These are phyloP conservation scores for Flaveria linearis DNA, from an alignment of 129 eudicot genomes.

Conservation along the genomic window DNA sequence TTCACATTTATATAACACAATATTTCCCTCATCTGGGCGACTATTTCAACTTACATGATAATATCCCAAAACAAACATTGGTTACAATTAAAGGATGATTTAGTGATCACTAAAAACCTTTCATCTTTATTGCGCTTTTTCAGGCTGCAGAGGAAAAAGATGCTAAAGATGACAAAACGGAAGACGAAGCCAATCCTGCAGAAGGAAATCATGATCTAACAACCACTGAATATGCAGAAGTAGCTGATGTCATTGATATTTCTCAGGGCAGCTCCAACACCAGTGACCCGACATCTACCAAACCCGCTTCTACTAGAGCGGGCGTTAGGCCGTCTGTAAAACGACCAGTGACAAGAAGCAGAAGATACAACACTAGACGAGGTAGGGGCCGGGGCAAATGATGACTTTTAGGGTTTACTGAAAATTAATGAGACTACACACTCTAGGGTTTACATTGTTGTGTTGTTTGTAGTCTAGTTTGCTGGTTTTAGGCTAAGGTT, in stretches of 20 bases:
- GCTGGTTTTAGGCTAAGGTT: conserved; percentile 28
- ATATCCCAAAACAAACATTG: not conserved
- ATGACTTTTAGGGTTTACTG: not conserved
- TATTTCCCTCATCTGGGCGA: not conserved
- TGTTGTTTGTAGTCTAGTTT: conserved; percentile 27
- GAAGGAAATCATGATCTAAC: conserved; percentile 9
- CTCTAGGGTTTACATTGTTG: conserved; percentile 29
- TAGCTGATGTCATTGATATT: conserved; percentile 28
- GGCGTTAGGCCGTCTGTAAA: conserved; percentile 22
- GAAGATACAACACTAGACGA: conserved; percentile 22
- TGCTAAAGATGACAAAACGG: conserved; percentile 24
- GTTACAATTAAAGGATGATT: not conserved
- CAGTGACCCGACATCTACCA: conserved; percentile 3
- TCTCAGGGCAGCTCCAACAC: conserved; percentile 44
- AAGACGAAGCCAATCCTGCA: not conserved
- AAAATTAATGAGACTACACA: not conserved
- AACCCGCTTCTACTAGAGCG: conserved; percentile 1
- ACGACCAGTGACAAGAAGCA: conserved; percentile 27
- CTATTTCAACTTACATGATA: not conserved
- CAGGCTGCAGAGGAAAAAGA: conserved; percentile 40
- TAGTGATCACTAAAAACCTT: not conserved
- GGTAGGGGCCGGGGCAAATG: conserved; percentile 29
- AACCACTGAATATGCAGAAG: conserved; percentile 19
- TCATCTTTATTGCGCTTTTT: not conserved
- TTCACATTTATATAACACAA: no score